A percentile compares a stretch with the other conserved stretches of the same genome.
These are phyloP conservation scores for Fusarium sp. DNA, from an alignment of 2,329 filamentous ascomycete species.

Conservation along the genomic window DNA sequence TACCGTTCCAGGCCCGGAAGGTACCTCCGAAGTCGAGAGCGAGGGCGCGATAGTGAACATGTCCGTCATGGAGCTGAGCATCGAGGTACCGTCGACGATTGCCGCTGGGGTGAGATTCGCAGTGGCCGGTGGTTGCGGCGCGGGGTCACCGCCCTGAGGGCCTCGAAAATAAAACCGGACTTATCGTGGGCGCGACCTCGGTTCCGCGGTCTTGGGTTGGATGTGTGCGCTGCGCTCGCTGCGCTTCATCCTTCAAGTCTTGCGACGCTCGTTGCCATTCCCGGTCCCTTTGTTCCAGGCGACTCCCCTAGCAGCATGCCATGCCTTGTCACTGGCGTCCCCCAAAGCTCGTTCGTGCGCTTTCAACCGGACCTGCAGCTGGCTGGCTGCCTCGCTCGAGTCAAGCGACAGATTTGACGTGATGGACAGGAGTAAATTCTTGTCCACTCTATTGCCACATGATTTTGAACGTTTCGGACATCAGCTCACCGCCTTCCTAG, in stretches of 20 bases:
- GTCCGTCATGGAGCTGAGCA: background rate
- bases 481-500: constrained; percentile 34
- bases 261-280: constrained; percentile 4
- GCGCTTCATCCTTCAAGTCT: constrained; percentile 18
- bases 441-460: constrained; percentile 9
- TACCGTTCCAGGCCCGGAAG: background rate
- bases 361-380: constrained; percentile 8
- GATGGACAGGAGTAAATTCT: constrained; percentile 11
- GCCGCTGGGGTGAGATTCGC: constrained; percentile 18
- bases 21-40: background rate
- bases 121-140: constrained; percentile 35
- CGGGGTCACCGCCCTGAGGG: constrained; percentile 48
- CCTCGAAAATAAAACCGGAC: constrained; percentile 45
- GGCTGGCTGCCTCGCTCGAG: constrained; percentile 2
- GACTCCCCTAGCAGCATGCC: background rate
- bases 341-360: constrained; percentile 10
- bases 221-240: background rate
- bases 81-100: constrained; percentile 17
- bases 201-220: constrained; percentile 30
- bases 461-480: constrained; percentile 24
- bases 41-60: background rate
- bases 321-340: background rate
- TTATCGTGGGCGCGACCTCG: constrained; percentile 39
- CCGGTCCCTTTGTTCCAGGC: constrained; percentile 20
- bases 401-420: constrained; percentile 6